Conservation (phyloP, 163 green algal species). For the Scenedesmus sp. region DNA sequence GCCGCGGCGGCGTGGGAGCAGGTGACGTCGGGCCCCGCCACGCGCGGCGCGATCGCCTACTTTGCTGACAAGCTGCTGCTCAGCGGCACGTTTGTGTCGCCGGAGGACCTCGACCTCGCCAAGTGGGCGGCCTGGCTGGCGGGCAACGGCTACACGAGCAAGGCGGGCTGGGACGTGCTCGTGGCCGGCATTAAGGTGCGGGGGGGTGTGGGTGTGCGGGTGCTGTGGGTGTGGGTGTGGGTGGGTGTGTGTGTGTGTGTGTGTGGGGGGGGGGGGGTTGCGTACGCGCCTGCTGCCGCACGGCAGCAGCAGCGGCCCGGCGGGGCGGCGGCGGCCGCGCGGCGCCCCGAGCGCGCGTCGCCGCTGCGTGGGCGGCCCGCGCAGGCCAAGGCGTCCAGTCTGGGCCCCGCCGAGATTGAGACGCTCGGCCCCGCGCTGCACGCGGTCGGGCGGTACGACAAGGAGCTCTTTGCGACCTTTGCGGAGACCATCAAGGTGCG, state of each 20-base stretch:
- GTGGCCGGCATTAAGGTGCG: slow-evolving; percentile 24
- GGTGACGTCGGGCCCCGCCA: slow-evolving; percentile 6
- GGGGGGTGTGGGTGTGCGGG: no score
- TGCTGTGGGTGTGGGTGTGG: no score
- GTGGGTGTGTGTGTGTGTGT: no score
- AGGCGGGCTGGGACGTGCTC: slow-evolving; percentile 36
- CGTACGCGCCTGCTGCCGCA: no score
- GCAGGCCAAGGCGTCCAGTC: not conserved
- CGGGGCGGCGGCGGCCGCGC: not conserved
- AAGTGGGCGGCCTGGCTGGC: slow-evolving; percentile 48
- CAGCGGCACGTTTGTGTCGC: slow-evolving; percentile 16
- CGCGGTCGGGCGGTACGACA: slow-evolving; percentile 26
- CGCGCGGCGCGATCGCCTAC: slow-evolving; percentile 22
- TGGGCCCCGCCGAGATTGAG: slow-evolving; percentile 31
- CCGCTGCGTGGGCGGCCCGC: not conserved
- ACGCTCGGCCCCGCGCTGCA: slow-evolving; percentile 38
- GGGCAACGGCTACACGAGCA: slow-evolving; percentile 42
- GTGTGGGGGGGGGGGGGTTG: no score
- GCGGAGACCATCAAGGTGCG: slow-evolving; percentile 40
- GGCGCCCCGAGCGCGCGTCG: not conserved
- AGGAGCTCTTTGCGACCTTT: slow-evolving; percentile 27
- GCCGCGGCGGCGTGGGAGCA: not conserved
- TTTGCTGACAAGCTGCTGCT: slow-evolving; percentile 46
- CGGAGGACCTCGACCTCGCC: slow-evolving; percentile 29
- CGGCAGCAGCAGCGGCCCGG: not conserved